phyloP scores from a whole-genome alignment of 2,329 filamentous ascomycete genomes.

The Sclerotinia spermophila region DNA sequence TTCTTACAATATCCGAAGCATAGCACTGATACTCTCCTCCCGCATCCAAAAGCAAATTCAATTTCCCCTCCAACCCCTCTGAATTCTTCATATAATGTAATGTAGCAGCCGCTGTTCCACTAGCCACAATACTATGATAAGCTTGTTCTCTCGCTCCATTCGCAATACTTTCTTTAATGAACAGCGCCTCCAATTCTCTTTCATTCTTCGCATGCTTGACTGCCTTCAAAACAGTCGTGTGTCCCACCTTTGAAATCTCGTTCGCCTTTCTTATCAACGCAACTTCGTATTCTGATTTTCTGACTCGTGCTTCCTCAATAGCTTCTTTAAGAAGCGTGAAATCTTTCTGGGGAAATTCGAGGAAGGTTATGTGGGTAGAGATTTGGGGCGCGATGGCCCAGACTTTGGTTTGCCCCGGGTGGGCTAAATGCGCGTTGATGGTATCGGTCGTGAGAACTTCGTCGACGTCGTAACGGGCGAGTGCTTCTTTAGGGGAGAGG shows the following conservation, averaged over 20 bases:
- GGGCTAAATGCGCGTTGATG: slow-evolving; percentile 62
- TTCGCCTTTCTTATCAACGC: slow-evolving; percentile 71
- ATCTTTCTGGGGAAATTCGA: slow-evolving; percentile 65
- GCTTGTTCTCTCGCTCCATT: slow-evolving; percentile 77
- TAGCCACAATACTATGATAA: slow-evolving; percentile 82
- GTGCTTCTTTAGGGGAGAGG: slow-evolving; percentile 69
- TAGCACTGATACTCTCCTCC: slow-evolving; percentile 75
- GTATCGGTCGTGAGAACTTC: slow-evolving; percentile 68
- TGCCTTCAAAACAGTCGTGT: slow-evolving; percentile 57
- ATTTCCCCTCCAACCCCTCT: slow-evolving; percentile 63
- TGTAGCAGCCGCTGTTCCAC: slow-evolving; percentile 75
- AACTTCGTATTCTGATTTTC: slow-evolving; percentile 74
- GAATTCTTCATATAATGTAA: slow-evolving; percentile 86
- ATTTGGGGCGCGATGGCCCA: slow-evolving; percentile 79
- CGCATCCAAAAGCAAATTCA: slow-evolving; percentile 80
- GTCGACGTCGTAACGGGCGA: slow-evolving; percentile 77
- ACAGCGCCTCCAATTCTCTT: slow-evolving; percentile 76
- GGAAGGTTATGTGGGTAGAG: slow-evolving; percentile 66
- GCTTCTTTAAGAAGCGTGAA: slow-evolving; percentile 52
- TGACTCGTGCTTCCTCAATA: slow-evolving; percentile 64
- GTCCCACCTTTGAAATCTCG: slow-evolving; percentile 62
- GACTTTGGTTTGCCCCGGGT: slow-evolving; percentile 44
- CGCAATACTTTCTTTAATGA: slow-evolving; percentile 71
- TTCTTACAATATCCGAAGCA: slow-evolving; percentile 59
- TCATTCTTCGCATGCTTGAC: slow-evolving; percentile 70